Evolutionary conservation across 768 basidiomycete species (phyloP).

Genomic region (Clitopilus hobsonii): DNA sequence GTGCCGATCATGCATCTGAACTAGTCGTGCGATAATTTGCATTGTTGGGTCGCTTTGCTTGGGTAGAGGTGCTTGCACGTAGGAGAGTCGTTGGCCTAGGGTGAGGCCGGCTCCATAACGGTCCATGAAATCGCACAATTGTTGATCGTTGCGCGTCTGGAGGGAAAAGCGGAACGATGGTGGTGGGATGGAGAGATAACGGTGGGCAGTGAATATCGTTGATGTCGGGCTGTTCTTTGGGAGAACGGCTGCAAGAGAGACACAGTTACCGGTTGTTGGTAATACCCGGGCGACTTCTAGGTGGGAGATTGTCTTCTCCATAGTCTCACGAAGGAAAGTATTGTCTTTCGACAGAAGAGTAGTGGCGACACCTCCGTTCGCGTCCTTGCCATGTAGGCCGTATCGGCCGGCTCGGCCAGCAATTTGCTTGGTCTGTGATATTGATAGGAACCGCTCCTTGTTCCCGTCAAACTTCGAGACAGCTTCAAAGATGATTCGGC

Average conservation of each 20-base stretch:
- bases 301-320: constrained; percentile 45
- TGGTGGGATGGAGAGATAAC: constrained; percentile 42
- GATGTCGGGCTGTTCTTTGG: constrained; percentile 34
- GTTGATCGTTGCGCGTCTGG: neutral
- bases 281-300: constrained; percentile 51
- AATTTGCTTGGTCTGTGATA: constrained; percentile 88
- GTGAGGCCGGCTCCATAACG: constrained; percentile 28
- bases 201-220: constrained; percentile 44
- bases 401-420: constrained; percentile 92
- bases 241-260: constrained; percentile 28
- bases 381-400: constrained; percentile 48
- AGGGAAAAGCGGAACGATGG: constrained; percentile 34
- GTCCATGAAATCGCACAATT: constrained; percentile 41
- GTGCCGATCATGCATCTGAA: constrained; percentile 34
- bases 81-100: constrained; percentile 36
- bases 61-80: constrained; percentile 50
- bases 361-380: constrained; percentile 65
- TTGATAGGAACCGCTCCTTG: constrained; percentile 41
- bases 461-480: constrained; percentile 59
- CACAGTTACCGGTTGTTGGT: constrained; percentile 11
- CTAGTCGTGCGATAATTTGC: constrained; percentile 30
- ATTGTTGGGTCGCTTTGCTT: constrained; percentile 39
- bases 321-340: constrained; percentile 47
- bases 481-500: constrained; percentile 31
- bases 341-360: constrained; percentile 65